Conservation (phyloP, 2,329 filamentous ascomycete species). For the Cucurbitaria berberidis region DNA sequence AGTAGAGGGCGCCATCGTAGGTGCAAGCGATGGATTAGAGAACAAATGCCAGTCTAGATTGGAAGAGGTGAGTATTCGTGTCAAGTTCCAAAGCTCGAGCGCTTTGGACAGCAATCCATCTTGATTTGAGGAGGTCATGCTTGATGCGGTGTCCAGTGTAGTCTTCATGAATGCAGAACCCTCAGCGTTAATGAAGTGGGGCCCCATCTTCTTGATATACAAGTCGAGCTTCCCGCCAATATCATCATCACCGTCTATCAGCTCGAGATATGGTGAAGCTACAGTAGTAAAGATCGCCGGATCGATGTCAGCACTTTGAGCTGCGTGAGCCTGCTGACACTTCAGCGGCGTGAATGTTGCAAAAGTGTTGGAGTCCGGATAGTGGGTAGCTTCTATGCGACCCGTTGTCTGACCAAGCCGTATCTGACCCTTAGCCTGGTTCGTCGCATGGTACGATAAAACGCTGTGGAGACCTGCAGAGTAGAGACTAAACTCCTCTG, state of each 20-base stretch:
- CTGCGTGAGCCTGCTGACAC: conserved; percentile 36
- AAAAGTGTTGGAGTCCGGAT: conserved; percentile 54
- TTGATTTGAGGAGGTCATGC: conserved; percentile 39
- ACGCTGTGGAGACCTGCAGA: conserved; percentile 61
- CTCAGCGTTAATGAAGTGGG: conserved; percentile 57
- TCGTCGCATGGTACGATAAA: conserved; percentile 59
- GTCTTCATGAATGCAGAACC: conserved; percentile 58
- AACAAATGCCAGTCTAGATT: conserved; percentile 58
- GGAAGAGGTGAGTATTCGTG: conserved; percentile 59
- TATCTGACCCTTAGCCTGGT: conserved; percentile 55
- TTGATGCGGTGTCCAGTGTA: conserved; percentile 51
- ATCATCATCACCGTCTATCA: conserved; percentile 60
- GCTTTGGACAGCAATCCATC: conserved; percentile 58
- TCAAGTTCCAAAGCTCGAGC: conserved; percentile 64
- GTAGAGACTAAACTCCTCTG: conserved; percentile 65
- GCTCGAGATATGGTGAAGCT: conserved; percentile 49
- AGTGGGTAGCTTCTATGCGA: conserved; percentile 61
- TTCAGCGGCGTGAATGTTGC: conserved; percentile 56
- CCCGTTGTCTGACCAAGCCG: conserved; percentile 57
- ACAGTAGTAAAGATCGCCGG: conserved; percentile 42
- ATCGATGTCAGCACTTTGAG: conserved; percentile 43
- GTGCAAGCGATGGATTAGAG: conserved; percentile 52
- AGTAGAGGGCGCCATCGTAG: conserved; percentile 39
- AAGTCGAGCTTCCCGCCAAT: conserved; percentile 59
- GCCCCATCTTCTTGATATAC: conserved; percentile 59